Evolutionary conservation across 2,329 filamentous ascomycete species (phyloP), one percentile per base, ranked within the genome.

Genomic region (Xylaria digitata): DNA sequence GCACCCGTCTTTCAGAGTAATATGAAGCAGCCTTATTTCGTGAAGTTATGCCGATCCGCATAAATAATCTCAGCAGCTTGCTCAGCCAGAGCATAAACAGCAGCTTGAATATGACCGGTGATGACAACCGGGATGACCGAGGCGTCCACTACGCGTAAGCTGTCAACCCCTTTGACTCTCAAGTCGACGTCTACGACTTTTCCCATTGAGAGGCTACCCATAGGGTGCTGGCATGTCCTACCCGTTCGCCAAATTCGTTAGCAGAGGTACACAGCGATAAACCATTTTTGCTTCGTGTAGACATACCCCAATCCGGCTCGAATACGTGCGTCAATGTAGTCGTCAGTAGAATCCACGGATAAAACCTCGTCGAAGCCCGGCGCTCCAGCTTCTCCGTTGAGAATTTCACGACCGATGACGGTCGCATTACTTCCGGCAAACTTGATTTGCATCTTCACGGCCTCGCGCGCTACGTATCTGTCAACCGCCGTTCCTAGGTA

Each of bases 401-500:
- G 77, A 56, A 79, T 76, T 6, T 73, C 69, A 11, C 65, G 53
- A 3, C 72, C 68, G 17, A 74, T 53, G 7, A 66, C 45, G 4
- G 73, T 74, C 42, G 71, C 71, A n/a, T 54, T 59, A n/a, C 61
- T 65, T 17, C 75, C 68, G 26, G 61, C 70, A 8, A 75, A 69
- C 37, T 76, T 69, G 6, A 63, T 66, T 11, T 13, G 11, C 4
- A 8, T 73, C 73, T 19, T 78, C 40, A 8, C 61, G 72, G 45
- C 76, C 75, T 2, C 76, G 74, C n/a, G 64, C 58, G 9, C 76
- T 70, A 13, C 11, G 40, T 77, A 78, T 6, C 72, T 70, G 61
- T 79, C 78, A 2, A 75, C 72, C 6, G 73, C 73, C 0, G 77
- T 78, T 26, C 70, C 68, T 8, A 74, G 49, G 56, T 74, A 79